Base-by-base conservation (phyloP, 1,284 basidiomycete species). In the Leccinum griseonigrum region DNA sequence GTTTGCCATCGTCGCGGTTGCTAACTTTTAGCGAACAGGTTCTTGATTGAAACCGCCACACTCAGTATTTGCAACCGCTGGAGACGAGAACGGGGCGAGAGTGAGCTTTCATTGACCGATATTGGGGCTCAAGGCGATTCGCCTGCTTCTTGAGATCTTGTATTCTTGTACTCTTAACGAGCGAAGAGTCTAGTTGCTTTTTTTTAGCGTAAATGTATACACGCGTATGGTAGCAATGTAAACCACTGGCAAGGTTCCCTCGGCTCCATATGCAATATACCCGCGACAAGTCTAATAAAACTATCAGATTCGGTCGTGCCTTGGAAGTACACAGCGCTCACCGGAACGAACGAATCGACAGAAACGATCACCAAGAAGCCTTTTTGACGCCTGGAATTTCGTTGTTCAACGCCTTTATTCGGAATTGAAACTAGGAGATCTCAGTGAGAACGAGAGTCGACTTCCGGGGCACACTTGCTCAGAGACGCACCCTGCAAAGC, bases 331-430 rank as follows among this genome's bases (percentile, higher is more conserved):
- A 28, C 10, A 13, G 3, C 10, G 18, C 43, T 13, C 43, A 46
- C 43, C 18, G 18, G 18, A 46, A 46, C n/a, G 54, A 26, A 56
- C 9, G 28, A 34, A 48, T 16, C 4, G 11, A 48, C n/a, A 50
- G 11, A 29, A 52, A 22, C 3, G 26, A 58, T 68, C 83, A 95
- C 95, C 95, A 98, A 18, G 91, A 93, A 13, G 93, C 93, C 74
- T 97, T 97, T 62, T 85, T 81, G 36, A 97, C 92, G 18, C 95
- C 95, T 43, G 92, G 88, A 38, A 97, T 76, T 69, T 95, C 86
- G 11, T 91, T 89, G 50, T 80, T 77, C 58, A 92, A 76, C 1
- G 95, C 95, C 72, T 93, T 91, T 58, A 91, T 70, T 31, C 95
- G 86, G 81, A 97, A 97, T 79, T 95, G 93, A 77, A 86, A 93